phyloP scores from a whole-genome alignment of 2,329 filamentous ascomycete genomes.

The Fusarium sp. region DNA sequence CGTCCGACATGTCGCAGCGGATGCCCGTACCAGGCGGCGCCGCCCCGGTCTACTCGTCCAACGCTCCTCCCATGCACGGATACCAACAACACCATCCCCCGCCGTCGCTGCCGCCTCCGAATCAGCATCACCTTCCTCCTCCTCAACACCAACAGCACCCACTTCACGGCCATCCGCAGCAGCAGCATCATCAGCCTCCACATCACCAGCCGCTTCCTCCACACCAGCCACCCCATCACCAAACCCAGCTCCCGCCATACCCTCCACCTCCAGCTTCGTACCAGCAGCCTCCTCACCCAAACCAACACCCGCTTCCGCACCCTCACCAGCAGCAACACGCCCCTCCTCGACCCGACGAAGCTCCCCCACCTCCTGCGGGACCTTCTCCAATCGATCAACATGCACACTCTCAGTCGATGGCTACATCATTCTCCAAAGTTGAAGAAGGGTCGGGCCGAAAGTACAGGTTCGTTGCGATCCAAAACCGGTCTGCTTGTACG shows the following conservation, averaged over 20 bases:
- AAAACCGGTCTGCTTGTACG: not conserved
- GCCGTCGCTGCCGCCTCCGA: constrained; percentile 34
- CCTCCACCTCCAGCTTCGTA: constrained; percentile 25
- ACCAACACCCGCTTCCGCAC: constrained; percentile 39
- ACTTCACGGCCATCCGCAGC: constrained; percentile 18
- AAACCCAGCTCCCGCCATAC: constrained; percentile 36
- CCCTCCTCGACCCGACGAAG: constrained; percentile 40
- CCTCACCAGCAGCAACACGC: constrained; percentile 41
- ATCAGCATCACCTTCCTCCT: constrained; percentile 38
- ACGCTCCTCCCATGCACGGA: constrained; percentile 37
- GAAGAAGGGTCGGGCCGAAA: constrained; percentile 50
- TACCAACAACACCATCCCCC: constrained; percentile 41
- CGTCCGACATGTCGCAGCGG: constrained; percentile 48
- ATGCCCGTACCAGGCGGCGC: constrained; percentile 40
- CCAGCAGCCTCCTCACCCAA: constrained; percentile 39
- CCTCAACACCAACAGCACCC: constrained; percentile 18
- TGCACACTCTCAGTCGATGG: constrained; percentile 27
- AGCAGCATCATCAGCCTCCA: constrained; percentile 24
- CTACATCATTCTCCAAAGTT: constrained; percentile 49
- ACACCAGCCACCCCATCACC: constrained; percentile 37
- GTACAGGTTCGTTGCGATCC: constrained; percentile 47
- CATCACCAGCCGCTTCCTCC: constrained; percentile 39
- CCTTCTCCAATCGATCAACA: constrained; percentile 32
- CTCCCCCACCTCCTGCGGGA: constrained; percentile 26
- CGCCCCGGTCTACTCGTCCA: constrained; percentile 39